A percentile compares a stretch with the other conserved stretches of the same genome.
These are phyloP conservation scores for Kwoniella pini DNA, from an alignment of 768 basidiomycete species.

Conservation along the genomic window DNA sequence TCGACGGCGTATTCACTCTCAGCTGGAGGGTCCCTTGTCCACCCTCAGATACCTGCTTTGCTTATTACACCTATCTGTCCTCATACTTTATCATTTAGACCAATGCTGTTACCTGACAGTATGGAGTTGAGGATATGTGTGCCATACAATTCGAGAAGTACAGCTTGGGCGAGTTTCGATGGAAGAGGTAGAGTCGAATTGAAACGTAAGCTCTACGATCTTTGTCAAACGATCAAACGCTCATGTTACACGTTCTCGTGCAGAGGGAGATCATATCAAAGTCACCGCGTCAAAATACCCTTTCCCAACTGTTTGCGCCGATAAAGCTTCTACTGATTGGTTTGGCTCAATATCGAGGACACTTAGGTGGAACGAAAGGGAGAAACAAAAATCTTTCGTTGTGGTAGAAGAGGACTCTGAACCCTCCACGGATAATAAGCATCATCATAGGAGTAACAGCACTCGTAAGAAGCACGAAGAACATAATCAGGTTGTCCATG, in stretches of 20 bases:
- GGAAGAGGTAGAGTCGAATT: slow-evolving; percentile 94
- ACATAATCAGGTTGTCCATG: slow-evolving; percentile 1
- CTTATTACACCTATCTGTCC: slow-evolving; percentile 98
- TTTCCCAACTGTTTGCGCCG: slow-evolving; percentile 96
- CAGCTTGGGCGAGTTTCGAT: slow-evolving; percentile 98
- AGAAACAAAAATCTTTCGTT: slow-evolving; percentile 97
- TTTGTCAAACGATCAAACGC: too few relatives aligned
- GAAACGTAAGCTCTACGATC: slow-evolving; percentile 83
- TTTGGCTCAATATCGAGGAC: slow-evolving; percentile 96
- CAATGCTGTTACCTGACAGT: slow-evolving; percentile 96
- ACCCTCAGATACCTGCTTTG: slow-evolving; percentile 95
- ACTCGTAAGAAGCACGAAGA: neutral
- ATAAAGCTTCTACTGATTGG: slow-evolving; percentile 98
- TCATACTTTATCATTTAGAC: slow-evolving; percentile 96
- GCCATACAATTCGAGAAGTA: slow-evolving; percentile 97
- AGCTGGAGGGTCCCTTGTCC: slow-evolving; percentile 94
- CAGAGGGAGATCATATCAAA: slow-evolving; percentile 99
- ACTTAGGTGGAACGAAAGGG: slow-evolving; percentile 98
- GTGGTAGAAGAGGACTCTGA: slow-evolving; percentile 85
- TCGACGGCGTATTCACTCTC: slow-evolving; percentile 99
- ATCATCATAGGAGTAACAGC: neutral
- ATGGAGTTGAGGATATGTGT: slow-evolving; percentile 98
- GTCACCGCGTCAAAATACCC: slow-evolving; percentile 95
- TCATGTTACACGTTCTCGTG: too few relatives aligned
- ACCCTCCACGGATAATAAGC: slow-evolving; percentile 45